Evolutionary conservation across 2,329 filamentous ascomycete species (phyloP), one percentile per base, ranked within the genome.

Genomic region (Leptographium lundbergii): DNA sequence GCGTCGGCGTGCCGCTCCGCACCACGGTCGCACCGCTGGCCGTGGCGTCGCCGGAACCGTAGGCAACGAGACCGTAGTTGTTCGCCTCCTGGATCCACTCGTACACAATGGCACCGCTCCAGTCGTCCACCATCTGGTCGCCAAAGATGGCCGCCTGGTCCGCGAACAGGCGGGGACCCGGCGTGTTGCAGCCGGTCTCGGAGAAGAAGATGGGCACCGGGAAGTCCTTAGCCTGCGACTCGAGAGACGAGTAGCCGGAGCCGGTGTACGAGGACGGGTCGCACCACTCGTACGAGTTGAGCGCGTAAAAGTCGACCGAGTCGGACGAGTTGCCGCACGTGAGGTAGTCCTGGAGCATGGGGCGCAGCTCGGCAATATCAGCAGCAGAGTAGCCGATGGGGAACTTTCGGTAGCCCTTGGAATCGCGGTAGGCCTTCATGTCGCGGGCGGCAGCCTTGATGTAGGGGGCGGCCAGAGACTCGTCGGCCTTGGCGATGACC

Each of bases 31-130:
- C 88, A 1, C 77, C 91, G 39, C 88, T 87, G 65, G 83, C 88
- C 1, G 77, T 76, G n/a, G 71, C 74, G 7, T 75, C 75, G 10
- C 77, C 71, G 25, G 77, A 77, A 1, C 87, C 88, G 69, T 95
- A 95, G 24, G 79, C 84, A 65, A 95, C 80, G 42, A 95, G 77
- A 47, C 90, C 90, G 70, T 95, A 95, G 67, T 89, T 72, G 71
- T 95, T 95, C 56, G 80, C 76, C 71, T 95, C 90, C 69, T 92
- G 75, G 63, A 95, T 89, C 90, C 90, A 95, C 69, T 95, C 89
- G 72, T 95, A 95, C 64, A 95, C 78, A 63, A 95, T 91, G 57
- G 88, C 79, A 58, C 90, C 90, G 57, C 87, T 91, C 83, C 73
- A 84, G 66, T 79, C 79, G 60, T 77, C 75, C 6, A 79, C 73